These are phyloP conservation scores for Gossypium longicalyx DNA, from an alignment of 345 rosid species.

Conservation along the genomic window DNA sequence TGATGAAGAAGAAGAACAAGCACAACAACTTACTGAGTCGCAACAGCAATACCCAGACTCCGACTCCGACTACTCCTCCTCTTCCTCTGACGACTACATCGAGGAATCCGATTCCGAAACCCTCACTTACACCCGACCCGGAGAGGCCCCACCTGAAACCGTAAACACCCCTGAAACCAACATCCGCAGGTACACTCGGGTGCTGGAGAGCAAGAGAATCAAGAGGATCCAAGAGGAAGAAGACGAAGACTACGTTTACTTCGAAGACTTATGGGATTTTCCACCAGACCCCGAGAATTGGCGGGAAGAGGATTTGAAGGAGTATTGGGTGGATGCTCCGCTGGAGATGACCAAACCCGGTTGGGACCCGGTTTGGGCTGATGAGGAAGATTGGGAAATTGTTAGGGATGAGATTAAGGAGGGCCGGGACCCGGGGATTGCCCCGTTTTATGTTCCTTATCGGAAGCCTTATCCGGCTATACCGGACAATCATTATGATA, in stretches of 20 bases:
- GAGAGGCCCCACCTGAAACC: constrained; percentile 30
- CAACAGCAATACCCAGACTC: constrained; percentile 17
- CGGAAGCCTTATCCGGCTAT: constrained; percentile 74
- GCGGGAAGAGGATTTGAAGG: constrained; percentile 74
- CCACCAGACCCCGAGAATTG: constrained; percentile 75
- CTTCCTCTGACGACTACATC: constrained; percentile 26
- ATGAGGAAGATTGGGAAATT: constrained; percentile 65
- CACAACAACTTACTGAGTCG: constrained; percentile 7
- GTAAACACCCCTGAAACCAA: constrained; percentile 48
- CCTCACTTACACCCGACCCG: constrained; percentile 35
- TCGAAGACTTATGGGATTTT: constrained; percentile 56
- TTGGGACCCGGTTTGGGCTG: constrained; percentile 93
- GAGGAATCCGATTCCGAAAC: constrained; percentile 17
- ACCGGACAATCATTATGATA: constrained; percentile 62
- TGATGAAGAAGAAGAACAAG: background rate
- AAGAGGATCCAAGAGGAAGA: constrained; percentile 46
- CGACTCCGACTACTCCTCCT: constrained; percentile 36
- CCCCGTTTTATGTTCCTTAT: constrained; percentile 80
- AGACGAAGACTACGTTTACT: constrained; percentile 25
- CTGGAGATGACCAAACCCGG: constrained; percentile 55
- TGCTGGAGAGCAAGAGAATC: constrained; percentile 36
- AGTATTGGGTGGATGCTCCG: constrained; percentile 84
- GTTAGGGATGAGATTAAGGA: constrained; percentile 47
- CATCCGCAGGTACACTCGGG: constrained; percentile 38
- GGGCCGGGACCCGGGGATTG: constrained; percentile 67